Evolutionary conservation across 306 rosid genomes (phyloP), one percentile per base, ranked within the genome.

Genomic region (Argentina anserina): DNA sequence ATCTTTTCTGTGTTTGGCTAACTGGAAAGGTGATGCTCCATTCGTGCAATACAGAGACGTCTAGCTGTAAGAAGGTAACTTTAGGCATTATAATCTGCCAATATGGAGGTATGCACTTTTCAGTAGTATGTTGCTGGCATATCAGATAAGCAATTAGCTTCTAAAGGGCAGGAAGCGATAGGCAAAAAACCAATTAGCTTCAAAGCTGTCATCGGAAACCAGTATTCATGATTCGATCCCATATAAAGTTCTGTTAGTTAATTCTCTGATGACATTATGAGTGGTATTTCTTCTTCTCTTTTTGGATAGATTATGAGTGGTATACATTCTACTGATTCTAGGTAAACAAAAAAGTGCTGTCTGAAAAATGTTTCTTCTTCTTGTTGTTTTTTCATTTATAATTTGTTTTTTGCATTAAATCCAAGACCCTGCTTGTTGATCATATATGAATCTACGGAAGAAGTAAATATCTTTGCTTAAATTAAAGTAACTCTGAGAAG

Each of bases 11-110:
- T 31, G 26, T 20, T 34, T 62, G 43, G 41, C 39, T 62, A 34
- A 34, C 18, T 7, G 42, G n/a, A 20, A 62, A 18, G 42, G 42
- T 18, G 12, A 59, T 59, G 23, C 67, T 18, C 65, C 67, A 7
- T 62, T 33, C 26, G 67, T 62, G 67, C 67, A 33, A 31, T 17
- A 60, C 41, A 61, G 25, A 31, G 66, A 61, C 42, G 42, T 61
- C 42, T 61, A 42, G 66, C 28, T 58, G 64, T 58, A 58, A 58
- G 36, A 12, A 58, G 20, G 64, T 58, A 53, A 28, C 29, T 53
- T 25, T 25, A 26, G 17, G 66, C 65, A 60, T 59, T 29, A 29
- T 11, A 60, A 29, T 31, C 21, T 17, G 2, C 14, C 13, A 31
- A 60, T 59, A 39, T 15, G 7, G 11, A 29, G n/a, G 18, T 28